phyloP scores from a whole-genome alignment of 495 filamentous ascomycete species.

The Xylaria bambusicola region DNA sequence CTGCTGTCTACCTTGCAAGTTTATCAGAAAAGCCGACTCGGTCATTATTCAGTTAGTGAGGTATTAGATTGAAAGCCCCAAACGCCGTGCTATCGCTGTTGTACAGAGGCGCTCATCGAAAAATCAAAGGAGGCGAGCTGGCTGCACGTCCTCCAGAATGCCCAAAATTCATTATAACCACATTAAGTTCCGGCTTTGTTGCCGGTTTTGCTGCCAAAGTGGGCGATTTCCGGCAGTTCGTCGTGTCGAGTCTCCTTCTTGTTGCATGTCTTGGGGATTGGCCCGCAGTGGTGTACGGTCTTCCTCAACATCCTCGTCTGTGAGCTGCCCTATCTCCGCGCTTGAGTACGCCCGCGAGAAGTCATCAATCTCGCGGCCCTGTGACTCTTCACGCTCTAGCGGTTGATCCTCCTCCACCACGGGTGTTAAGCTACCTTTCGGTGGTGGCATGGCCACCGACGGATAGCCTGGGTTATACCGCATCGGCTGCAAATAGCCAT shows the following conservation, averaged over 20 bases:
- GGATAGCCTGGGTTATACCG: conserved; percentile 26
- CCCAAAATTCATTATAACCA: conserved; percentile 41
- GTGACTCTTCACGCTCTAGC: conserved; percentile 5
- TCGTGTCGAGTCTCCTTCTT: conserved; percentile 8
- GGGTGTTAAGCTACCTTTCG: conserved; percentile 30
- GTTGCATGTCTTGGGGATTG: conserved; percentile 22
- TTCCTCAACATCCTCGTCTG: conserved; percentile 21
- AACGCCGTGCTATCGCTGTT: background rate
- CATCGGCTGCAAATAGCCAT: conserved; percentile 30
- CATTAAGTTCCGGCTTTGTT: conserved; percentile 48
- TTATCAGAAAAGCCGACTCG: no score
- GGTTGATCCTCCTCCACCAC: conserved; percentile 27
- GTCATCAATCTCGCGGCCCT: conserved; percentile 43
- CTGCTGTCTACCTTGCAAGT: no score
- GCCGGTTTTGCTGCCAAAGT: conserved; percentile 52
- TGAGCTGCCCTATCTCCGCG: conserved; percentile 43
- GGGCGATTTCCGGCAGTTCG: conserved; percentile 22
- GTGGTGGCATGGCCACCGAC: conserved; percentile 5
- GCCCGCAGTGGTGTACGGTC: conserved; percentile 21
- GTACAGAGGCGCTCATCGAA: background rate
- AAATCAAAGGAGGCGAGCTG: no score
- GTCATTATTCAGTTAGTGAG: no score
- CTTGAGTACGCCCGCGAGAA: conserved; percentile 44
- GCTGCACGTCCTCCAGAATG: no score
- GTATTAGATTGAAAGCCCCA: no score